Evolutionary conservation across 148 eudicot species (phyloP), one percentile per base, ranked within the genome.

Genomic region (Fagopyrum esculentum): DNA sequence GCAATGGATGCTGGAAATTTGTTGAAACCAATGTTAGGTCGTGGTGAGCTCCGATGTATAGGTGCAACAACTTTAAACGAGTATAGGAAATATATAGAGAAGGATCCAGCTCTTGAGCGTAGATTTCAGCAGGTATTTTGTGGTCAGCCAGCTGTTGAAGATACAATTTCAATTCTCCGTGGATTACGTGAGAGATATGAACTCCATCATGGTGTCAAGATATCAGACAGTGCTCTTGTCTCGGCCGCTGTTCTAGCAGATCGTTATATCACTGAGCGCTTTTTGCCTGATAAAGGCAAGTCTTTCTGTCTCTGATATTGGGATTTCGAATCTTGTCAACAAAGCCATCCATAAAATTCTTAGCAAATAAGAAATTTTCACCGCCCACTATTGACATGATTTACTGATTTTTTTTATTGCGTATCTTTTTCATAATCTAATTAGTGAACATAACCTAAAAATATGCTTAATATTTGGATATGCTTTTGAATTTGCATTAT

Each of bases 91-190:
- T 94, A 94, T 81, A 87, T 94, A 44, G 98, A 94, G 84, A 94
- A 94, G 81, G 98, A 94, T 79, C 88, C 98, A 79, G 98, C 98
- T 79, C 85, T 94, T 69, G 98, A 91, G 80, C 97, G 98, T 76
- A 86, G 98, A 79, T 94, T 94, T 84, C 97, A 92, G 85, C 98
- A 95, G 81, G 98, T 95, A 13, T 95, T 88, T 78, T 87, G 91
- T 80, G 91, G 79, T 69, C 97, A 95, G 69, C 98, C 98, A 71
- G 83, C 96, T 69, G 97, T 95, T n/a, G 98, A 92, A 78, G 98
- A 95, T 80, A 92, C 98, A 45, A 86, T 95, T 26, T 95, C 98
- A 12, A 95, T 95, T 72, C 90, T 95, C 63, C 98, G 98, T 83
- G 98, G 98, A 43, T 71, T 95, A 76, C 90, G 98, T 29, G 98